Evolutionary conservation across 306 rosid species (phyloP).

Genomic region (Sphenostylis stenocarpa): DNA sequence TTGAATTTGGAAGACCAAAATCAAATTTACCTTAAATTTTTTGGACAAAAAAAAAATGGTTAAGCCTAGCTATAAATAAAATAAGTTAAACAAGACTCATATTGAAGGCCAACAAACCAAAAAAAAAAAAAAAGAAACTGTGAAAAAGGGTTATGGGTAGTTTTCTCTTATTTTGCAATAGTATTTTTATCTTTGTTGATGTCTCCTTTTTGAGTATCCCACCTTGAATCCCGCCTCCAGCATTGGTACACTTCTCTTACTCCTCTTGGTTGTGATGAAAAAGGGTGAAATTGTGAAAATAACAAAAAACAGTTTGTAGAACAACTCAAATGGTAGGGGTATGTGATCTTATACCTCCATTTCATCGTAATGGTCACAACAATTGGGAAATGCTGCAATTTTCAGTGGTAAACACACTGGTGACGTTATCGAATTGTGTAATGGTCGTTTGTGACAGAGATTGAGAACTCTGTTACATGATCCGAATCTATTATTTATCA

Average conservation of each 20-base stretch:
- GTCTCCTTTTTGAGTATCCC: too few relatives aligned
- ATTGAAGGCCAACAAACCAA: not conserved
- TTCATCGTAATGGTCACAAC: not conserved
- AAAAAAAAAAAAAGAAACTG: not conserved
- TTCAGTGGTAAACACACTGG: not conserved
- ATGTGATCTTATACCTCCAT: not conserved
- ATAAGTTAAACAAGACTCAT: too few relatives aligned
- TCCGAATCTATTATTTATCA: not conserved
- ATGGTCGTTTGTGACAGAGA: not conserved
- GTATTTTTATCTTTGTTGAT: too few relatives aligned
- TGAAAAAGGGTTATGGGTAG: too few relatives aligned
- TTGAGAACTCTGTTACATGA: not conserved
- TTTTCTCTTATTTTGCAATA: too few relatives aligned
- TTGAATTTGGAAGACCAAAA: too few relatives aligned
- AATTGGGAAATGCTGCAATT: not conserved
- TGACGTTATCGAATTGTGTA: not conserved
- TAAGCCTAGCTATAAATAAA: too few relatives aligned
- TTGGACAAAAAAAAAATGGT: too few relatives aligned
- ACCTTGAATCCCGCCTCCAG: too few relatives aligned
- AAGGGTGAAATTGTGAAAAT: not conserved
- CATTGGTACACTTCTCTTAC: too few relatives aligned
- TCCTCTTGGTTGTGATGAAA: not conserved
- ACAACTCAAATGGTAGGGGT: not conserved
- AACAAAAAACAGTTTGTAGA: too few relatives aligned
- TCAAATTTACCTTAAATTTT: too few relatives aligned